Evolutionary conservation across 345 rosid genomes (phyloP), one percentile per base, ranked within the genome.

Genomic region (Barbarea vulgaris): DNA sequence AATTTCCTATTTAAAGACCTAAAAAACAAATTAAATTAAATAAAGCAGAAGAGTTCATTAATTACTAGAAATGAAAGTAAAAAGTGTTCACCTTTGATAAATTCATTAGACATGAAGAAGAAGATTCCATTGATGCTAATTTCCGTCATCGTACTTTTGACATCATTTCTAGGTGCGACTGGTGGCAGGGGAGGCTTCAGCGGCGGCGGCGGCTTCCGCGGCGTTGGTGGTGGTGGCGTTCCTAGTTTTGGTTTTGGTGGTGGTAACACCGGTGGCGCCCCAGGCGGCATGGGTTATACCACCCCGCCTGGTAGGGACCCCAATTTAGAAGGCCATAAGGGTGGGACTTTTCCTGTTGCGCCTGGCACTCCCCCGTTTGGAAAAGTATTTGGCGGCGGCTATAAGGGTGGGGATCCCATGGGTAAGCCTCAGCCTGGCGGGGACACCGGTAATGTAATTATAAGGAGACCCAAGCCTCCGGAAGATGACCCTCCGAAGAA

Each of bases 21-120:
- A n/a, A 70, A 57, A 30, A 34, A 27, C 4, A 27, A 27, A 27
- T 27, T 2, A 27, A 28, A n/a, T n/a, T 14, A 47, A 62, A 72
- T 27, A 72, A 60, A 47, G 34, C 37, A 48, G 8, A 50, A 48
- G 8, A 50, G 58, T 2, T 51, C 4, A 34, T 60, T 72, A 24
- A 34, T 60, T 72, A 24, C n/a, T 22, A 58, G 13, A 6, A 70
- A 30, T 17, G 12, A 39, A 55, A 33, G 37, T 48, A 55, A 33
- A 67, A n/a, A n/a, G n/a, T n/a, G n/a, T 14, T 36, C 48, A 36
- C 36, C 5, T 50, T 67, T 31, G 22, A 37, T 6, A 11, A 37
- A 37, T 7, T 34, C 51, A 52, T 34, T 59, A 34, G 24, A 28
- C 62, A 72, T 72, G 76, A 63, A 62, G 53, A 63, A 62, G 53